Evolutionary conservation across 1,139 yeast species (phyloP), one percentile per base, ranked within the genome.

Genomic region (Geotrichum klebahnii): DNA sequence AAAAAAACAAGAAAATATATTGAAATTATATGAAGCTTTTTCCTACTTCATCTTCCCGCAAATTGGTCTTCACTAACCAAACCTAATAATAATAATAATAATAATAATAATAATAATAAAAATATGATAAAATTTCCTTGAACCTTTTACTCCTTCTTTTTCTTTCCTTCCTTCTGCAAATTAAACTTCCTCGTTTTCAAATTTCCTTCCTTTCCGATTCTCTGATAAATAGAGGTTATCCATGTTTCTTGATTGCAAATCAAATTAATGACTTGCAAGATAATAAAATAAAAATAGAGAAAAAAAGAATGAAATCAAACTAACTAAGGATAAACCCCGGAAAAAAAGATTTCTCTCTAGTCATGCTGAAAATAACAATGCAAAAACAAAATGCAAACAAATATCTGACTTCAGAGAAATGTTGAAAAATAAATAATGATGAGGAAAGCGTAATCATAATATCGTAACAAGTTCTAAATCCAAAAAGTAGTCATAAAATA

Each of bases 381-480:
- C 41, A 37, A 23, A 37, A 37, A 37, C n/a, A 23, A 19, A 22
- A 37, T 22, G n/a, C n/a, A n/a, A 22, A 9, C 10, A 37, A 34
- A 8, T 6, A 10, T 20, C 19, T 36, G 39, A 36, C 39, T 23
- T 19, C 41, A 37, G 31, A 37, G 41, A 37, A n/a, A 22, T 14
- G 41, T 17, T 22, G 41, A 22, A 37, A 37, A 22, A 4, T 22
- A 19, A 20, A 37, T 3, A 20, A 23, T 22, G 20, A 5, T 14
- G 5, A 37, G 20, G 26, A 17, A 31, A 23, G 41, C 41, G 41
- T 23, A 37, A 37, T 22, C 19, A 22, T n/a, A n/a, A 23, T 22
- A n/a, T 37, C 44, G 44, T 39, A 39, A 39, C 17, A 37, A 33
- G 31, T 37, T 22, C 41, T 24, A 24, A 37, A 23, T 17, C 33